These are phyloP conservation scores for Phytophthora aleatoria DNA, from an alignment of 352 stramenopile genomes.

Conservation along the genomic window DNA sequence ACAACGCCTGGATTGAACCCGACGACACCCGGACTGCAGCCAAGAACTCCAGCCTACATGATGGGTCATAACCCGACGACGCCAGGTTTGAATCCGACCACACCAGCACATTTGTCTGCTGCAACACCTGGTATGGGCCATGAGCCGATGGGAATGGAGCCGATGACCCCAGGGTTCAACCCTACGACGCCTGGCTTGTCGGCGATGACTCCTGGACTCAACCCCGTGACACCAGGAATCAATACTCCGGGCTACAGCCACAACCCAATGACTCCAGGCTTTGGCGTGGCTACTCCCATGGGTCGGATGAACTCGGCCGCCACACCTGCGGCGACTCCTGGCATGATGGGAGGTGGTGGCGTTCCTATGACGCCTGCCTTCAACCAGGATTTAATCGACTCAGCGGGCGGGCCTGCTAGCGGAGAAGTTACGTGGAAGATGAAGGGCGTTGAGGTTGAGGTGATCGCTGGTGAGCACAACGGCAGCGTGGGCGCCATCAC, in stretches of 20 bases:
- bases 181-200: slow-evolving; percentile 82
- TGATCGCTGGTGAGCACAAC: slow-evolving; percentile 66
- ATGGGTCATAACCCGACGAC: slow-evolving; percentile 79
- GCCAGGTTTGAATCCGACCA: slow-evolving; percentile 76
- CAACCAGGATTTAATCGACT: slow-evolving; percentile 56
- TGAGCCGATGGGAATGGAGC: slow-evolving; percentile 79
- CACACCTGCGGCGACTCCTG: slow-evolving; percentile 73
- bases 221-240: slow-evolving; percentile 81
- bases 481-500: slow-evolving; percentile 79
- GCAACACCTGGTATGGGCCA: slow-evolving; percentile 73
- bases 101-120: slow-evolving; percentile 70
- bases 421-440: slow-evolving; percentile 89
- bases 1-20: slow-evolving; percentile 83
- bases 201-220: slow-evolving; percentile 80
- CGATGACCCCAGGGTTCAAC: slow-evolving; percentile 89
- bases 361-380: slow-evolving; percentile 83
- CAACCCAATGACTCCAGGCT: slow-evolving; percentile 89
- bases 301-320: slow-evolving; percentile 69
- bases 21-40: slow-evolving; percentile 53
- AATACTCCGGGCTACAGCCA: slow-evolving; percentile 85
- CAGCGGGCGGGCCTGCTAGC: slow-evolving; percentile 36
- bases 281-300: slow-evolving; percentile 80
- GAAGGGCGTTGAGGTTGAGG: slow-evolving; percentile 86
- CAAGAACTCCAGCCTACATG: slow-evolving; percentile 53
- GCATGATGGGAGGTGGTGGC: slow-evolving; percentile 66